A percentile compares a stretch with the other conserved stretches of the same genome.
Evolutionary conservation across 768 basidiomycete genomes (phyloP).

Genomic region (Royoungia palumana): DNA sequence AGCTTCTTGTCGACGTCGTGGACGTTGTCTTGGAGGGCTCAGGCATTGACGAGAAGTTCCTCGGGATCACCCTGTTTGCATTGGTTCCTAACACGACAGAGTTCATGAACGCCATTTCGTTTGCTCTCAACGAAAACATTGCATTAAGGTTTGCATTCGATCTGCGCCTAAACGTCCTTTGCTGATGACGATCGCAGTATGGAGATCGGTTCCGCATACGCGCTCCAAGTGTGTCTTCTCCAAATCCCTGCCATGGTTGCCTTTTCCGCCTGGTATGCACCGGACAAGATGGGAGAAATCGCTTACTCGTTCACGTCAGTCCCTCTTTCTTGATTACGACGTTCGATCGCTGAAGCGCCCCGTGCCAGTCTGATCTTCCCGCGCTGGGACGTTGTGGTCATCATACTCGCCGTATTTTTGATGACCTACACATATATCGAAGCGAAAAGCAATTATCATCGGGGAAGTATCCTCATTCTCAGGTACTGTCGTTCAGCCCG

Average conservation of each 20-base stretch:
- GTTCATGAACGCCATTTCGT: conserved; percentile 99
- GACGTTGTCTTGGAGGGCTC: conserved; percentile 89
- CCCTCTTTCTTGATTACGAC: neutral
- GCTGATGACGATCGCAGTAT: conserved; percentile 52
- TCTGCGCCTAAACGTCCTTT: neutral
- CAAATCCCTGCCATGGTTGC: conserved; percentile 99
- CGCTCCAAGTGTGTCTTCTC: conserved; percentile 93
- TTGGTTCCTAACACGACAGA: conserved; percentile 98
- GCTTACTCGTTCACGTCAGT: conserved; percentile 93
- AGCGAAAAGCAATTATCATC: conserved; percentile 97
- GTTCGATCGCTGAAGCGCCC: conserved; percentile 4
- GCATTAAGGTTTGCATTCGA: conserved; percentile 69
- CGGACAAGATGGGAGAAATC: conserved; percentile 78
- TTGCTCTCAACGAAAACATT: conserved; percentile 95
- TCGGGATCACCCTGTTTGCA: conserved; percentile 94
- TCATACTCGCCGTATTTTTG: conserved; percentile 94
- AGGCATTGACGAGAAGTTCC: conserved; percentile 95
- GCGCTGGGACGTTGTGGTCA: conserved; percentile 93
- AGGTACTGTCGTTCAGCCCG: conserved; percentile 49
- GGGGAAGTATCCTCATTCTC: conserved; percentile 91
- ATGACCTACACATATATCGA: conserved; percentile 99
- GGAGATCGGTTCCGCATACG: conserved; percentile 99
- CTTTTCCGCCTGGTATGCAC: conserved; percentile 93
- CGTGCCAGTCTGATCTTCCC: conserved; percentile 88
- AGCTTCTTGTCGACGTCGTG: conserved; percentile 91